Conservation (phyloP, 2,329 filamentous ascomycete species). For the Fusarium marasasianum region DNA sequence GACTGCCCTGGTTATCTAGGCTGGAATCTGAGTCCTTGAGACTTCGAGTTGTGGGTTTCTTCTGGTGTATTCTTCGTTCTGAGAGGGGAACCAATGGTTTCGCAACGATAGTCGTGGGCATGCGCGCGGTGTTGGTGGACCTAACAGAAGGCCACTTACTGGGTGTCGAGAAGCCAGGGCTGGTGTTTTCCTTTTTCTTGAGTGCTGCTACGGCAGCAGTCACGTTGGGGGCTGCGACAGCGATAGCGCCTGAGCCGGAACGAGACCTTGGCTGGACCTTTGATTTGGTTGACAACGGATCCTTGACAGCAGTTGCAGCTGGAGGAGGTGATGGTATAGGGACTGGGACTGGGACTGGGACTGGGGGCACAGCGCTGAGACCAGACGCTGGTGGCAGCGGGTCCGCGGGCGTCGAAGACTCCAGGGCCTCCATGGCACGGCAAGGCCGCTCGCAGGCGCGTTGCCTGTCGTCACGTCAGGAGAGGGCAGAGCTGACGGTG, state of each 20-base stretch:
- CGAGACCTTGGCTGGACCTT: slow-evolving; percentile 21
- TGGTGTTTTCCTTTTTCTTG: slow-evolving; percentile 32
- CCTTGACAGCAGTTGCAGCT: slow-evolving; percentile 35
- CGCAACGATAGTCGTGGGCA: slow-evolving; percentile 32
- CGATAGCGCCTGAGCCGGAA: slow-evolving; percentile 32
- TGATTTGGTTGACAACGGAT: slow-evolving; percentile 35
- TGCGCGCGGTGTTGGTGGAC: slow-evolving; percentile 35
- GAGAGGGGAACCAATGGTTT: slow-evolving; percentile 57
- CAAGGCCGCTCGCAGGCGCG: slow-evolving; percentile 33
- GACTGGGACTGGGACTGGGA: slow-evolving; percentile 8
- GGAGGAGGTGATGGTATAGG: slow-evolving; percentile 31
- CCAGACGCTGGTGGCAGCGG: slow-evolving; percentile 43
- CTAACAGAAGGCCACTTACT: slow-evolving; percentile 37
- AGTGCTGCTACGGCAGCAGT: slow-evolving; percentile 6
- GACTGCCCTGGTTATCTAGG: slow-evolving; percentile 47
- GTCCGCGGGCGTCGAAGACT: slow-evolving; percentile 34
- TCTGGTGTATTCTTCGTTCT: slow-evolving; percentile 57
- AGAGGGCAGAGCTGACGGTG: slow-evolving; percentile 39
- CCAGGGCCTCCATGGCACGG: slow-evolving; percentile 44
- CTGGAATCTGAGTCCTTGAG: slow-evolving; percentile 62
- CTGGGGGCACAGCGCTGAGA: slow-evolving; percentile 42
- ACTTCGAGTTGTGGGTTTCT: slow-evolving; percentile 47
- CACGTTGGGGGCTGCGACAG: slow-evolving; percentile 2
- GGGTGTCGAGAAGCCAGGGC: slow-evolving; percentile 20
- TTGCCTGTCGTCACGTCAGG: slow-evolving; percentile 30